Evolutionary conservation across 352 stramenopile species (phyloP), one percentile per base, ranked within the genome.

Genomic region (Thraustochytrium striatum): DNA sequence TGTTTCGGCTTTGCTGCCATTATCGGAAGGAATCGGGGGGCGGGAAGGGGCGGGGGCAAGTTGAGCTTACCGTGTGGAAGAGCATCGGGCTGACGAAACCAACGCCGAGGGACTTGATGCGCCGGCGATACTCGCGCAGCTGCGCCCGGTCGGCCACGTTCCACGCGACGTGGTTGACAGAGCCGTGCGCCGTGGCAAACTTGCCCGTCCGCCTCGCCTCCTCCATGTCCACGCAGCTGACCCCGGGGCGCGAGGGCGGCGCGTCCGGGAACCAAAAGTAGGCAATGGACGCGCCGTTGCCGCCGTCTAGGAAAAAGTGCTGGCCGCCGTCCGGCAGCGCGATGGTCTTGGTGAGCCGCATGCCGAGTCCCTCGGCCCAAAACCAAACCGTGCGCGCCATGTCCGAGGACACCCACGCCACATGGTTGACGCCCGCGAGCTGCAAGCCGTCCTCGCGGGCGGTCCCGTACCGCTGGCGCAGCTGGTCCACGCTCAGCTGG

Each of bases 231-330:
- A 80, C 58, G 21, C 57, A 79, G n/a, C 16, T 70, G 19, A 80
- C 13, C 1, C 70, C 70, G 21, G 70, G 53, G 21, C 32, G 28
- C 25, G 57, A 19, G 19, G 32, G 19, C 11, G 70, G 70, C 19
- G 70, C 70, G 25, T 80, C 25, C 11, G 70, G 70, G n/a, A 80
- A 80, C 55, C 58, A 80, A 80, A 80, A 80, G 70, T 80, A 80
- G 16, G 70, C 70, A 21, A 80, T 21, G 7, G 53, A 75, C 11
- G 70, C 70, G 28, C 70, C 70, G 55, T 70, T 80, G 13, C 70
- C 70, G 55, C 70, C 70, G 41, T 80, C 70, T 3, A 80, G 38
- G 28, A 80, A 80, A 28, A 80, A 80, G 58, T 80, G 70, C 36
- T 80, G 70, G 19, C 70, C 70, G 21, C 57, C 53, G 36, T 70